Evolutionary conservation across 2,329 filamentous ascomycete species (phyloP).

Genomic region (Dichotomopilus funicola): DNA sequence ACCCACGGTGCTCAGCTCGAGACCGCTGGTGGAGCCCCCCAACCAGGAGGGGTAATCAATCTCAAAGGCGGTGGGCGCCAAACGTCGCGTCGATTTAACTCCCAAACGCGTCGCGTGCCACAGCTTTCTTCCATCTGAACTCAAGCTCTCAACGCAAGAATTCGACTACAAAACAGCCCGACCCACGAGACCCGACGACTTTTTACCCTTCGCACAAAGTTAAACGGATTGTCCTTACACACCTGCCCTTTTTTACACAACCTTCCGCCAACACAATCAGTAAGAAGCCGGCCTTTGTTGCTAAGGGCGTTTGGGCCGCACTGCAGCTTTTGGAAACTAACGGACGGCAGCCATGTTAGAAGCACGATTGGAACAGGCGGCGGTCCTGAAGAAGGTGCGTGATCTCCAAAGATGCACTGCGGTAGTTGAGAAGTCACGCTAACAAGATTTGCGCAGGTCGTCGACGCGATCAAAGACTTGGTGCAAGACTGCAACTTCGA

Average conservation of each 20-base stretch:
- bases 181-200: not conserved
- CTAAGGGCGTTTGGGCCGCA: not conserved
- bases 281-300: not conserved
- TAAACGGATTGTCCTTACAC: not conserved
- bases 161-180: not conserved
- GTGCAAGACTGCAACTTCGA: conserved; percentile 99
- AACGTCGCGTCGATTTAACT: conserved; percentile 17
- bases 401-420: too few relatives aligned
- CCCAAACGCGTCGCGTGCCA: conserved; percentile 19
- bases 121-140: conserved; percentile 13
- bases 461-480: conserved; percentile 98
- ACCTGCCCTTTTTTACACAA: not conserved
- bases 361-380: conserved; percentile 92
- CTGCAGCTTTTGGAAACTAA: conserved; percentile 8
- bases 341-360: conserved; percentile 52
- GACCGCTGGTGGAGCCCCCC: conserved; percentile 5
- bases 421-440: not conserved
- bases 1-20: not conserved
- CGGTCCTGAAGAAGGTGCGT: conserved; percentile 85
- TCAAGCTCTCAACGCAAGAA: conserved; percentile 14
- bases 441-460: conserved; percentile 56
- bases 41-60: conserved; percentile 20
- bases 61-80: conserved; percentile 11
- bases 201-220: not conserved
- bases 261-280: conserved; percentile 4